Evolutionary conservation across 2,329 filamentous ascomycete species (phyloP).

Genomic region (Ophiostoma sp.): DNA sequence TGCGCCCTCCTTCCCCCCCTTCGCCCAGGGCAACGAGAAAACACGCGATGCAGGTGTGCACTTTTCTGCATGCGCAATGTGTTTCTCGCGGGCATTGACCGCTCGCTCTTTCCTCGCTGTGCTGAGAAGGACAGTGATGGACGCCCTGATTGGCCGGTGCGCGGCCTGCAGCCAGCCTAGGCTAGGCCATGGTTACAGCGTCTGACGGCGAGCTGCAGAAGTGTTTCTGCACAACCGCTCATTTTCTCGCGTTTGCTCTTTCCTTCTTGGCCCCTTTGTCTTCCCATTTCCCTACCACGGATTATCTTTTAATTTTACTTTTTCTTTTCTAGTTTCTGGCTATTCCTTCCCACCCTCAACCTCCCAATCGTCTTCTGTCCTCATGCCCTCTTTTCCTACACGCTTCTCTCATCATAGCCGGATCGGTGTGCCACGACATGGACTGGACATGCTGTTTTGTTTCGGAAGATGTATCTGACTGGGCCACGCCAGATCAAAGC

Average conservation of each 20-base stretch:
- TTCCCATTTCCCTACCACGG: neutral
- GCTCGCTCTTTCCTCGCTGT: neutral
- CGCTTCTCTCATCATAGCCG: neutral
- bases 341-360: too few species aligned
- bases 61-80: neutral
- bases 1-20: neutral
- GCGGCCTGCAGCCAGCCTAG: neutral
- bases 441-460: neutral
- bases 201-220: neutral
- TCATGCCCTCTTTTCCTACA: neutral
- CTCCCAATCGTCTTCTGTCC: neutral
- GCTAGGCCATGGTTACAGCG: conserved; percentile 5
- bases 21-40: conserved; percentile 3
- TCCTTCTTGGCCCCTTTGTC: neutral
- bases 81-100: neutral
- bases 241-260: neutral
- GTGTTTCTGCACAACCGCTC: neutral
- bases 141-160: neutral
- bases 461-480: neutral
- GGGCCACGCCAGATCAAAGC: neutral
- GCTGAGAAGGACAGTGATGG: conserved; percentile 7
- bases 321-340: neutral
- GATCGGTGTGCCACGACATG: neutral
- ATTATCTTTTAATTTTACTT: neutral
- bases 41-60: neutral